Evolutionary conservation across 768 basidiomycete genomes (phyloP).

Genomic region (Rubroboletus satanas): DNA sequence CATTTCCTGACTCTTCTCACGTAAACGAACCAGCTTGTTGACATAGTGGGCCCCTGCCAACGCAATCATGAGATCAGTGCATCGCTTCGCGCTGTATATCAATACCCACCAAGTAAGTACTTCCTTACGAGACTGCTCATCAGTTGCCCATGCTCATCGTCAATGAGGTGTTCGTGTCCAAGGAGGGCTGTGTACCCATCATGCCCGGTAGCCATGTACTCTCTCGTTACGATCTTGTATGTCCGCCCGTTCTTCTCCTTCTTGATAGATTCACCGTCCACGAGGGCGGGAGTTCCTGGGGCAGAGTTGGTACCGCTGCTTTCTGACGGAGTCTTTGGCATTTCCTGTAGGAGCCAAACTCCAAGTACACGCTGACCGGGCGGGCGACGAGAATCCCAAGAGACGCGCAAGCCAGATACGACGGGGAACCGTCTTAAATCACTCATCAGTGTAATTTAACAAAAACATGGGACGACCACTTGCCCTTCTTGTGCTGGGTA

Average conservation of each 20-base stretch:
- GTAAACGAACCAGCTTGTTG: conserved; percentile 51
- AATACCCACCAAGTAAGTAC: conserved; percentile 68
- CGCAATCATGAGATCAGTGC: conserved; percentile 7
- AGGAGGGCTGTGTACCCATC: conserved; percentile 76
- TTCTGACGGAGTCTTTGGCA: conserved; percentile 17
- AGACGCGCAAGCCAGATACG: conserved; percentile 77
- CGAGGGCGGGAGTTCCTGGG: conserved; percentile 30
- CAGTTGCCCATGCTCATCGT: conserved; percentile 78
- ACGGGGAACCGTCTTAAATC: conserved; percentile 76
- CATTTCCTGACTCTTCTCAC: conserved; percentile 23
- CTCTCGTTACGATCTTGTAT: conserved; percentile 80
- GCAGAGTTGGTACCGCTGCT: conserved; percentile 19
- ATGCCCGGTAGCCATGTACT: conserved; percentile 82
- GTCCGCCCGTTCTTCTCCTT: conserved; percentile 49
- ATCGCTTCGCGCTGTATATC: neutral
- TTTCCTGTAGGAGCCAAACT: conserved; percentile 55
- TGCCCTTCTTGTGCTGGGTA: conserved; percentile 93
- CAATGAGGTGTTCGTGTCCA: conserved; percentile 64
- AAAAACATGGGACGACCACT: conserved; percentile 12
- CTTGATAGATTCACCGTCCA: conserved; percentile 52
- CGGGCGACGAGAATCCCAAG: conserved; percentile 78
- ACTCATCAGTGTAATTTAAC: neutral
- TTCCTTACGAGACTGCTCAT: conserved; percentile 78
- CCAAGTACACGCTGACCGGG: conserved; percentile 72
- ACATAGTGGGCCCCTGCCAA: conserved; percentile 67